Evolutionary conservation across 1,139 yeast species (phyloP).

Genomic region (Kurtzmaniella quercitrusa): DNA sequence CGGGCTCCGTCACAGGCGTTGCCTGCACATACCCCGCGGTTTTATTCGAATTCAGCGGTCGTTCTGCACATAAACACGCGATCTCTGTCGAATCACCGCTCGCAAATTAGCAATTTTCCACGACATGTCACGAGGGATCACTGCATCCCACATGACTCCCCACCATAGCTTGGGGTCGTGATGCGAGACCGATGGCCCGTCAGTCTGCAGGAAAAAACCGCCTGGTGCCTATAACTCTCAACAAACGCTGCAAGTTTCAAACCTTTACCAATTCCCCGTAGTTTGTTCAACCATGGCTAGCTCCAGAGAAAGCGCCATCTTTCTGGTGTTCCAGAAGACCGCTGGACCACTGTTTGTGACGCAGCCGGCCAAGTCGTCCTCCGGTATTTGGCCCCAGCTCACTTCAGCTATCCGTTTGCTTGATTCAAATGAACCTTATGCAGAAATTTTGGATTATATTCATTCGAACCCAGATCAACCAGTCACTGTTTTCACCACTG

Average conservation of each 20-base stretch:
- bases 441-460: slow-evolving; percentile 33
- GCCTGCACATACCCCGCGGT: too few relatives aligned
- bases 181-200: slow-evolving; percentile 2
- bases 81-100: slow-evolving; percentile 4
- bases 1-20: too few relatives aligned
- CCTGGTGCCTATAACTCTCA: background rate
- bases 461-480: slow-evolving; percentile 14
- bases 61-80: too few relatives aligned
- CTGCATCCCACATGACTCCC: slow-evolving; percentile 4
- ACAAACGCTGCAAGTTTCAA: background rate
- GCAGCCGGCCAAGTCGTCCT: slow-evolving; percentile 33
- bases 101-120: slow-evolving; percentile 4
- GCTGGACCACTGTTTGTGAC: slow-evolving; percentile 24
- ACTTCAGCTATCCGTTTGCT: slow-evolving; percentile 27
- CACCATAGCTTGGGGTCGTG: slow-evolving; percentile 5
- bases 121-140: slow-evolving; percentile 9
- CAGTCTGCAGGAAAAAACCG: slow-evolving; percentile 4
- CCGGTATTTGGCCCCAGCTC: slow-evolving; percentile 12
- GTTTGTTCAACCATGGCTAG: slow-evolving; percentile 1
- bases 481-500: slow-evolving; percentile 50
- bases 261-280: too few relatives aligned
- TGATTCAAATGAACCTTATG: slow-evolving; percentile 53
- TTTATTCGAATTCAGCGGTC: too few relatives aligned
- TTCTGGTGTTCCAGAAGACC: slow-evolving; percentile 15
- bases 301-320: slow-evolving; percentile 4